These are phyloP conservation scores for Ramularia endophylla DNA, from an alignment of 2,329 filamentous ascomycete genomes.

Conservation along the genomic window DNA sequence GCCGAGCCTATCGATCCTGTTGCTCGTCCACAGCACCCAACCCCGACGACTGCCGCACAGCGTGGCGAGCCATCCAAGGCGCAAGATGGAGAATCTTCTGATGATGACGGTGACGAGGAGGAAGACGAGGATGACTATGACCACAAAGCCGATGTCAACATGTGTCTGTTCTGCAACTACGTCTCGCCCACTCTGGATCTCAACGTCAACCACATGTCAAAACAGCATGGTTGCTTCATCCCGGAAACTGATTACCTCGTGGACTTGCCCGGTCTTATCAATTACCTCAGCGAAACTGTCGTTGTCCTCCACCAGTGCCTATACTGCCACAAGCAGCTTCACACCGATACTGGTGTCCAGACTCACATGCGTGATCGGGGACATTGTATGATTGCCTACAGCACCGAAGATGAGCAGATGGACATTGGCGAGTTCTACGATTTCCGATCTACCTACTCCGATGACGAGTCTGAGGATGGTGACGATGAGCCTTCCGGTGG, in stretches of 20 bases:
- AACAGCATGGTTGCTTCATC: slow-evolving; percentile 91
- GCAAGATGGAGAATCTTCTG: slow-evolving; percentile 26
- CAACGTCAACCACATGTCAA: slow-evolving; percentile 84
- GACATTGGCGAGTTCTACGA: slow-evolving; percentile 97
- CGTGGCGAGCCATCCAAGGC: slow-evolving; percentile 18
- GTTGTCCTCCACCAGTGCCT: slow-evolving; percentile 77
- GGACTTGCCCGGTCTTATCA: slow-evolving; percentile 73
- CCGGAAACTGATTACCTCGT: slow-evolving; percentile 81
- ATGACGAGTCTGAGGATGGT: slow-evolving; percentile 60
- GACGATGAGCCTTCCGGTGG: slow-evolving; percentile 46
- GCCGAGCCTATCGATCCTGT: slow-evolving; percentile 32
- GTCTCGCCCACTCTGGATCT: slow-evolving; percentile 68
- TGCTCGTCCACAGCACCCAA: slow-evolving; percentile 37
- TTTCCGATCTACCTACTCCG: slow-evolving; percentile 91
- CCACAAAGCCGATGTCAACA: slow-evolving; percentile 37
- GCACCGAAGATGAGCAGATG: slow-evolving; percentile 80
- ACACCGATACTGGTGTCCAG: slow-evolving; percentile 72
- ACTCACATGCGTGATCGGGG: slow-evolving; percentile 97
- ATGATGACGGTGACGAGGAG: slow-evolving; percentile 36
- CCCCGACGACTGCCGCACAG: slow-evolving; percentile 32
- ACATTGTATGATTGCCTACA: slow-evolving; percentile 95
- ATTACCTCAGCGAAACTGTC: slow-evolving; percentile 73
- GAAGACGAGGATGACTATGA: slow-evolving; percentile 27
- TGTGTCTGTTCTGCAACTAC: slow-evolving; percentile 90
- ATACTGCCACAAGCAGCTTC: slow-evolving; percentile 77